Conservation (phyloP, 495 filamentous ascomycete species). For the Monascus purpureus region DNA sequence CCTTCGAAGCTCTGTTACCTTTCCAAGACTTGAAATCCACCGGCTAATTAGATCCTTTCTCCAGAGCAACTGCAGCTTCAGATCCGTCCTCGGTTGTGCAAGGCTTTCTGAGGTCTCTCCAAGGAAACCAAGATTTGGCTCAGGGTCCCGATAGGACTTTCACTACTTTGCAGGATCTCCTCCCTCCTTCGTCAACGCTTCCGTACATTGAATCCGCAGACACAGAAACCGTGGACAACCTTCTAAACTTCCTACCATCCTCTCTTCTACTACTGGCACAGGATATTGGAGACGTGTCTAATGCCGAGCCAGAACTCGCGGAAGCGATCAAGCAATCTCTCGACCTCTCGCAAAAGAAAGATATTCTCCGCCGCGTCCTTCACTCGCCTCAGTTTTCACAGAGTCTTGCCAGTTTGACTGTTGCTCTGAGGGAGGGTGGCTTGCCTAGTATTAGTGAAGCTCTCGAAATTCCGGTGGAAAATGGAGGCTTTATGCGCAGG, state of each 20-base stretch:
- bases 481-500: slow-evolving; percentile 61
- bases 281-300: slow-evolving; percentile 41
- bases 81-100: slow-evolving; percentile 56
- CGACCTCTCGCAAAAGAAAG: slow-evolving; percentile 62
- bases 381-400: slow-evolving; percentile 84
- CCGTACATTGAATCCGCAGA: slow-evolving; percentile 57
- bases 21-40: too few species aligned
- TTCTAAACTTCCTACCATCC: slow-evolving; percentile 65
- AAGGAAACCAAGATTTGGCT: slow-evolving; percentile 35
- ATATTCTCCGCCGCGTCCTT: slow-evolving; percentile 69
- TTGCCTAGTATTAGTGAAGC: slow-evolving; percentile 81
- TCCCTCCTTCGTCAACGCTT: slow-evolving; percentile 61
- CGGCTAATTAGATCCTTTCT: slow-evolving; percentile 8
- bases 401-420: slow-evolving; percentile 67
- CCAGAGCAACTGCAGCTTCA: slow-evolving; percentile 30
- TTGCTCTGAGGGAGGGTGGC: slow-evolving; percentile 84
- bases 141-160: slow-evolving; percentile 47
- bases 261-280: slow-evolving; percentile 58
- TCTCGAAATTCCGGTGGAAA: slow-evolving; percentile 59
- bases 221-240: slow-evolving; percentile 49
- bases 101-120: slow-evolving; percentile 76
- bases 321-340: slow-evolving; percentile 63
- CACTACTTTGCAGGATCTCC: slow-evolving; percentile 77
- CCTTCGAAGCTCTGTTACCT: too few species aligned
- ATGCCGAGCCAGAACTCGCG: slow-evolving; percentile 49